These are phyloP conservation scores for Rubus idaeus DNA, from an alignment of 306 rosid genomes.

Conservation along the genomic window DNA sequence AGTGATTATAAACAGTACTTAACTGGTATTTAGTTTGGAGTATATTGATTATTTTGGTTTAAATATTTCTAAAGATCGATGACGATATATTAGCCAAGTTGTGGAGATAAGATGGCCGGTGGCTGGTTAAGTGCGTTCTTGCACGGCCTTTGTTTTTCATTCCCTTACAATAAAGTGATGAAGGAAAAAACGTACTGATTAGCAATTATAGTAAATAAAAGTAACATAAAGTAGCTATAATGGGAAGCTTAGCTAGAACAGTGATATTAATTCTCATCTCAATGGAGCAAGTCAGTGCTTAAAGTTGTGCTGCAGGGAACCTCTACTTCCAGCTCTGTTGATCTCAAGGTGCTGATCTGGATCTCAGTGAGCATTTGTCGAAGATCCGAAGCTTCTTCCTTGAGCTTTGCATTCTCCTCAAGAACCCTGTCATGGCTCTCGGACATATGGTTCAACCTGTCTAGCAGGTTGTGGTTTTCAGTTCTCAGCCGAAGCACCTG, in stretches of 20 bases:
- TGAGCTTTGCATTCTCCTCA: conserved; percentile 62
- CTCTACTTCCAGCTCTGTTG: conserved; percentile 42
- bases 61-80: neutral
- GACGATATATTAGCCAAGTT: conserved; percentile 4
- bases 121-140: conserved; percentile 10
- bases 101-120: conserved; percentile 1
- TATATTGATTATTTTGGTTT: neutral
- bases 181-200: conserved; percentile 13
- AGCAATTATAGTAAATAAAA: conserved; percentile 29
- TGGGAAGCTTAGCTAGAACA: conserved; percentile 21
- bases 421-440: conserved; percentile 53
- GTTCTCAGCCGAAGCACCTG: conserved; percentile 68
- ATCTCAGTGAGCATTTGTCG: conserved; percentile 56
- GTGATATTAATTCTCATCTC: conserved; percentile 27
- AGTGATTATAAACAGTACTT: conserved; percentile 25
- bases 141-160: neutral
- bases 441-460: conserved; percentile 52
- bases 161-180: neutral
- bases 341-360: conserved; percentile 40
- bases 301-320: conserved; percentile 46
- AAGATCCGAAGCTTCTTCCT: conserved; percentile 61
- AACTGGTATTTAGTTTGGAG: neutral
- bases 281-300: conserved; percentile 37
- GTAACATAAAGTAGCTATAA: conserved; percentile 21
- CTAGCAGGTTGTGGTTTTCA: conserved; percentile 59